Conservation (phyloP, 75 land plant genomes). For the Selaginella tamariscina region DNA sequence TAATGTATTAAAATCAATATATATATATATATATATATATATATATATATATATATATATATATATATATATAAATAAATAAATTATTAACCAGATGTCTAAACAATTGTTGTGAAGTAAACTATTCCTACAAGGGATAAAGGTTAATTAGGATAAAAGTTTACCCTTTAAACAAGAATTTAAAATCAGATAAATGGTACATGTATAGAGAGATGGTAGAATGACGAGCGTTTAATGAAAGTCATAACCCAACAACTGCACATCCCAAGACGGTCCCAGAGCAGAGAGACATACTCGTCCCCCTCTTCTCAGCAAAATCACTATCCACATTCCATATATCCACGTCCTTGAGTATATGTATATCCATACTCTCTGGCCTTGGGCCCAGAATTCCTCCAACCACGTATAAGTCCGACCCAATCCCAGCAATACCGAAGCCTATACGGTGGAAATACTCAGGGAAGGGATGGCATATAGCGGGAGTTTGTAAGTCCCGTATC, state of each 20-base stretch:
- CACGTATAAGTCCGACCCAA: conserved; percentile 64
- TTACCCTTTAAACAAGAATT: too few species aligned
- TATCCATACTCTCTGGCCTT: conserved; percentile 34
- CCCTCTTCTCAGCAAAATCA: conserved; percentile 59
- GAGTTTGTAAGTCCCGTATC: conserved; percentile 36
- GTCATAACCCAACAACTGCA: conserved; percentile 46
- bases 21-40: too few species aligned
- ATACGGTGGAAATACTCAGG: conserved; percentile 32
- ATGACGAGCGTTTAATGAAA: too few species aligned
- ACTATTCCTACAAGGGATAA: too few species aligned
- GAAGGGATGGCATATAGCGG: conserved; percentile 39
- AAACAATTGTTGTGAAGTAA: too few species aligned
- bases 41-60: too few species aligned
- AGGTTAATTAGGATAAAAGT: too few species aligned
- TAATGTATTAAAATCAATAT: too few species aligned
- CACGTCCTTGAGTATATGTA: conserved; percentile 50
- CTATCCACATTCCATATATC: conserved; percentile 38
- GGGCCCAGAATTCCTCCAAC: conserved; percentile 85
- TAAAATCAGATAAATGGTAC: too few species aligned
- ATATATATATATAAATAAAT: too few species aligned
- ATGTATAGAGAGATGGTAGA: too few species aligned
- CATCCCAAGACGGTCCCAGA: conserved; percentile 66
- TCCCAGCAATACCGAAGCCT: conserved; percentile 62
- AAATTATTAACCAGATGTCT: too few species aligned
- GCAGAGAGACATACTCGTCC: conserved; percentile 53